A percentile compares a stretch with the other conserved stretches of the same genome.
Evolutionary conservation across 2,329 filamentous ascomycete genomes (phyloP).

Genomic region (Pyrenophora seminiperda): DNA sequence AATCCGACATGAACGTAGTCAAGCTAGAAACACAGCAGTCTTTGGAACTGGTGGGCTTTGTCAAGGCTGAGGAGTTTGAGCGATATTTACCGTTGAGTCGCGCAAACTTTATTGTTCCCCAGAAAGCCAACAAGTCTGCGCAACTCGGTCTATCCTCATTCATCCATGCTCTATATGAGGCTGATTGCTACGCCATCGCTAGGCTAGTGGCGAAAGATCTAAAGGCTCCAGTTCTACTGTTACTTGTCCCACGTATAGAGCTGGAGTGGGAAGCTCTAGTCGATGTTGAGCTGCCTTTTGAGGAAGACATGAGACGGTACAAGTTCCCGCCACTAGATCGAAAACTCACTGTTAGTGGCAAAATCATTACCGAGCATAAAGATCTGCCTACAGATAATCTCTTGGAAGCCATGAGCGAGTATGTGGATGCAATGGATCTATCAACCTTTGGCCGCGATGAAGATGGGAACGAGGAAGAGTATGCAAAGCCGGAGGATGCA

Average conservation of each 20-base stretch:
- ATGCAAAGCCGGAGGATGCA: slow-evolving; percentile 77
- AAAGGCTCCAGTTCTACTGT: slow-evolving; percentile 74
- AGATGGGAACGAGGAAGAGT: slow-evolving; percentile 68
- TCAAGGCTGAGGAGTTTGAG: slow-evolving; percentile 77
- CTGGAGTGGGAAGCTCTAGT: slow-evolving; percentile 81
- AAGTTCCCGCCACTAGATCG: slow-evolving; percentile 88
- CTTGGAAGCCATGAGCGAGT: slow-evolving; percentile 81
- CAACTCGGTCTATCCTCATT: slow-evolving; percentile 85
- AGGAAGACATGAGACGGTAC: slow-evolving; percentile 89
- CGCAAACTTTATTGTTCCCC: slow-evolving; percentile 75
- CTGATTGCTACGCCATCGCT: slow-evolving; percentile 84
- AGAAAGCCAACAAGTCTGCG: slow-evolving; percentile 79
- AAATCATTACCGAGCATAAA: slow-evolving; percentile 78
- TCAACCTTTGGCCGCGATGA: slow-evolving; percentile 73
- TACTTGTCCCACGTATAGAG: slow-evolving; percentile 82
- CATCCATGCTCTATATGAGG: slow-evolving; percentile 82
- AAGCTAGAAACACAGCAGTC: slow-evolving; percentile 76
- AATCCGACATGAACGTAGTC: slow-evolving; percentile 86
- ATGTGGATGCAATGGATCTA: slow-evolving; percentile 92
- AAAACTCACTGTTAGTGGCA: slow-evolving; percentile 85
- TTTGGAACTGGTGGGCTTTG: slow-evolving; percentile 86
- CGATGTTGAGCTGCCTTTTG: slow-evolving; percentile 88
- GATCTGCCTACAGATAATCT: slow-evolving; percentile 79
- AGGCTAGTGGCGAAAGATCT: slow-evolving; percentile 83
- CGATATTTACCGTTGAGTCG: slow-evolving; percentile 85